These are phyloP conservation scores for Daldinia concentrica DNA, from an alignment of 495 filamentous ascomycete genomes.

Conservation along the genomic window DNA sequence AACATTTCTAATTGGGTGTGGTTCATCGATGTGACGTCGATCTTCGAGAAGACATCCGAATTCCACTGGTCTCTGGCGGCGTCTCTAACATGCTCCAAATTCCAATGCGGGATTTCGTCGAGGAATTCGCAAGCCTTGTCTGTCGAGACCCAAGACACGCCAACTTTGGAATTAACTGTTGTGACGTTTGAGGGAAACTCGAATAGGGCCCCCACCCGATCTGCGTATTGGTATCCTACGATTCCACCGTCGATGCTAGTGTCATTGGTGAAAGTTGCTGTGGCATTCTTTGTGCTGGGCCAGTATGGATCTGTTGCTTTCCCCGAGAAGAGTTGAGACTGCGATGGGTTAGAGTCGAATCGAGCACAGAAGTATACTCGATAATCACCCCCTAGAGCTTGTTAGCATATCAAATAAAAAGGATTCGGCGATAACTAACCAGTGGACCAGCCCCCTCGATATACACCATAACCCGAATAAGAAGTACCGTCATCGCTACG, in stretches of 20 bases:
- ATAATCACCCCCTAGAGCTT: conserved; percentile 29
- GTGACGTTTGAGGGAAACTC: conserved; percentile 42
- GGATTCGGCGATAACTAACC: conserved; percentile 59
- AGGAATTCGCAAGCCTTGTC: conserved; percentile 68
- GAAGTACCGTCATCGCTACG: conserved; percentile 61
- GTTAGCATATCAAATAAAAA: conserved; percentile 11
- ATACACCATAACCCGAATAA: conserved; percentile 49
- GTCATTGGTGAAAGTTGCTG: conserved; percentile 26
- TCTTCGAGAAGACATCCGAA: conserved; percentile 65
- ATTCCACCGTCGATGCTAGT: conserved; percentile 26
- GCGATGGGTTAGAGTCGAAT: conserved; percentile 57
- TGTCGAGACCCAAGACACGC: conserved; percentile 72
- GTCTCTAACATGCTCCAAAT: conserved; percentile 56
- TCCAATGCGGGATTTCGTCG: conserved; percentile 61
- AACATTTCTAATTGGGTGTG: conserved; percentile 61
- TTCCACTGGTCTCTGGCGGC: conserved; percentile 66
- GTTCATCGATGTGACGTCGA: conserved; percentile 64
- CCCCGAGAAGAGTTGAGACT: conserved; percentile 57
- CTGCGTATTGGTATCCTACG: conserved; percentile 38
- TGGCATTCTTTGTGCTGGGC: conserved; percentile 21
- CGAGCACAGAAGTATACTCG: conserved; percentile 71
- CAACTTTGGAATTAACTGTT: conserved; percentile 67
- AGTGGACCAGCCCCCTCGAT: conserved; percentile 67
- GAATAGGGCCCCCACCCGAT: conserved; percentile 53
- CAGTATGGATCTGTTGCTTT: conserved; percentile 43